Percentiles rank a stretch among this genome's conserved stretches.
phyloP scores from a whole-genome alignment of 768 basidiomycete genomes.

The Boletus barrowsii region DNA sequence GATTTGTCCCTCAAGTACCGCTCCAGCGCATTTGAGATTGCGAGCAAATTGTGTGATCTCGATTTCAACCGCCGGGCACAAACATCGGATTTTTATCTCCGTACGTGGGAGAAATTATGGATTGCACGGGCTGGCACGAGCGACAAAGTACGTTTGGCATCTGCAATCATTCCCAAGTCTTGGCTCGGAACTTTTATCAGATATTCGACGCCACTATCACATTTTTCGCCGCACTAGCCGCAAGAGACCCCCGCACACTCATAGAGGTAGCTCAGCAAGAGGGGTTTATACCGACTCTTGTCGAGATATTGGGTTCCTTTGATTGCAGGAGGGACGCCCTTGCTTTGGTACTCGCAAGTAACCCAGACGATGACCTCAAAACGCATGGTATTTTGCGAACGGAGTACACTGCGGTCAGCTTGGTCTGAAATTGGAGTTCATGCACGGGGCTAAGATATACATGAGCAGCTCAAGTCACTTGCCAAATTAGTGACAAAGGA shows the following conservation, averaged over 20 bases:
- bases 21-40: constrained; percentile 70
- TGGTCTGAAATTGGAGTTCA: background rate
- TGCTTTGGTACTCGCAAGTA: constrained; percentile 34
- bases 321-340: constrained; percentile 47
- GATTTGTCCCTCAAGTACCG: background rate
- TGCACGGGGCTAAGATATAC: constrained; percentile 5
- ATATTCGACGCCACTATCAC: constrained; percentile 62
- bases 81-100: constrained; percentile 66
- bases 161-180: background rate
- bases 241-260: constrained; percentile 56
- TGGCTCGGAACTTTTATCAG: constrained; percentile 31
- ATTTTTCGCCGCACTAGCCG: constrained; percentile 60
- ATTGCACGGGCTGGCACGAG: constrained; percentile 56
- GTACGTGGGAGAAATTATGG: constrained; percentile 65
- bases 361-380: constrained; percentile 45
- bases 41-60: constrained; percentile 65
- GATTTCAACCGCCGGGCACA: constrained; percentile 81
- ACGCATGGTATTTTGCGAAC: constrained; percentile 52
- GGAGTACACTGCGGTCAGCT: constrained; percentile 54
- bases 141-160: constrained; percentile 50
- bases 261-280: constrained; percentile 47
- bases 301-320: constrained; percentile 38
- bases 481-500: constrained; percentile 36
- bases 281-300: constrained; percentile 40
- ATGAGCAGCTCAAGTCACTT: constrained; percentile 34